Conservation (phyloP, 2,329 filamentous ascomycete species). For the Sarocladium brachiariae region DNA sequence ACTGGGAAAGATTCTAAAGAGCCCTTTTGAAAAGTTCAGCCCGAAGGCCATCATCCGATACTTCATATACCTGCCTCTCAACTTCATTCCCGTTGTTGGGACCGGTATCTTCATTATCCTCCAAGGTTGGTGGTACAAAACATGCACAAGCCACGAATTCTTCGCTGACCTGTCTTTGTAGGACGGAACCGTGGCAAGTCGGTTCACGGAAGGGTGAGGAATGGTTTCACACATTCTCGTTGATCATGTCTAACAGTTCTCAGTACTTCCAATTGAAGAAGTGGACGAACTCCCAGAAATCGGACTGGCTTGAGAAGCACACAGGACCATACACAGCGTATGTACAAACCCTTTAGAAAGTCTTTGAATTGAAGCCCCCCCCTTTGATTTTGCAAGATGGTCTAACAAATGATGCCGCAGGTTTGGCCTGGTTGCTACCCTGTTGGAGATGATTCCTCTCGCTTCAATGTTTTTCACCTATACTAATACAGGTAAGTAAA, state of each 20-base stretch:
- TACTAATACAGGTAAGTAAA: constrained; percentile 64
- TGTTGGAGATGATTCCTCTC: constrained; percentile 80
- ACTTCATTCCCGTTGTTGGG: constrained; percentile 86
- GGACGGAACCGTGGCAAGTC: constrained; percentile 40
- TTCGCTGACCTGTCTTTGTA: constrained; percentile 16
- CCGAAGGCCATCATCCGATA: constrained; percentile 65
- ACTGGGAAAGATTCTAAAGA: constrained; percentile 52
- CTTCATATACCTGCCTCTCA: constrained; percentile 80
- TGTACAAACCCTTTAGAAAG: constrained; percentile 30
- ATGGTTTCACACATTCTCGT: no score
- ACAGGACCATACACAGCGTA: constrained; percentile 76
- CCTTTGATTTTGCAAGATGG: constrained; percentile 2
- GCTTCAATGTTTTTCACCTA: constrained; percentile 79
- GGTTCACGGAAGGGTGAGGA: constrained; percentile 49
- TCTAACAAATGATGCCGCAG: constrained; percentile 35
- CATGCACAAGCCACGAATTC: neutral
- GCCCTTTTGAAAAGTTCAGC: constrained; percentile 49
- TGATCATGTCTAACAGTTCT: neutral
- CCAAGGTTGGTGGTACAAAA: constrained; percentile 46
- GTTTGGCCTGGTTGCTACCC: constrained; percentile 65
- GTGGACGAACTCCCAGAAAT: constrained; percentile 60
- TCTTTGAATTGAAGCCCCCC: neutral
- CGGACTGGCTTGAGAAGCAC: constrained; percentile 63
- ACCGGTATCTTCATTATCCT: constrained; percentile 73
- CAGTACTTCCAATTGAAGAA: constrained; percentile 89